These are phyloP conservation scores for Elaeis guineensis DNA, from an alignment of 176 grass and related monocot genomes.

Conservation along the genomic window DNA sequence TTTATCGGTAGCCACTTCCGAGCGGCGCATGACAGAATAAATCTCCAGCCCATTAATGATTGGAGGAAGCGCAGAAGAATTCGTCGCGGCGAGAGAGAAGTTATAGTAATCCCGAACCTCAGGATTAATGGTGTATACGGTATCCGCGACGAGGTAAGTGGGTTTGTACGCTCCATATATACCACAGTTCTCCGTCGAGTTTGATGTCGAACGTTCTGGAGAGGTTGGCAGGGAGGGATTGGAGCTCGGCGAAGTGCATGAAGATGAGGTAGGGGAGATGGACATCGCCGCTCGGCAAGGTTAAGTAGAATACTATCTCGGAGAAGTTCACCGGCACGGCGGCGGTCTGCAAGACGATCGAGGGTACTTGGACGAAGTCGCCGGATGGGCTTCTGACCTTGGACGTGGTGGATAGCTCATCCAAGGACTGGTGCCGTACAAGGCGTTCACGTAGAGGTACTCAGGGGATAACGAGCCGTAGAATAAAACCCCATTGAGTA, in stretches of 20 bases:
- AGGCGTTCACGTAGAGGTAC: too few species aligned
- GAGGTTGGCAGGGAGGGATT: neutral
- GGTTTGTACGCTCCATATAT: too few species aligned
- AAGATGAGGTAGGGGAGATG: neutral
- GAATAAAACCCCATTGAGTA: too few species aligned
- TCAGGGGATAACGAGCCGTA: too few species aligned
- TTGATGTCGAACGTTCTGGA: neutral
- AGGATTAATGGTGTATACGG: too few species aligned
- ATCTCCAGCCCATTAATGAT: constrained; percentile 19
- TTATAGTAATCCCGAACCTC: too few species aligned
- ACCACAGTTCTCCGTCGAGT: too few species aligned
- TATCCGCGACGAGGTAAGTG: too few species aligned
- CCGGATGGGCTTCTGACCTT: neutral
- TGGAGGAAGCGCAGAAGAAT: neutral
- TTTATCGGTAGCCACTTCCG: neutral
- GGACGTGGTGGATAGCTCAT: accelerated
- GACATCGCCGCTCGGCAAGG: accelerated
- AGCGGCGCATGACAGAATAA: neutral
- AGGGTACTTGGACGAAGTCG: neutral
- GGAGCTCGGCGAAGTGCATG: constrained; percentile 14
- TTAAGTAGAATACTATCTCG: neutral
- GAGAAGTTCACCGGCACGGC: neutral
- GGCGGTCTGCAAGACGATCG: neutral
- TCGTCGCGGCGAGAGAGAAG: too few species aligned
- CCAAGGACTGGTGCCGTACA: too few species aligned